Evolutionary conservation across 2,329 filamentous ascomycete species (phyloP).

Genomic region (Dendryphion nanum): DNA sequence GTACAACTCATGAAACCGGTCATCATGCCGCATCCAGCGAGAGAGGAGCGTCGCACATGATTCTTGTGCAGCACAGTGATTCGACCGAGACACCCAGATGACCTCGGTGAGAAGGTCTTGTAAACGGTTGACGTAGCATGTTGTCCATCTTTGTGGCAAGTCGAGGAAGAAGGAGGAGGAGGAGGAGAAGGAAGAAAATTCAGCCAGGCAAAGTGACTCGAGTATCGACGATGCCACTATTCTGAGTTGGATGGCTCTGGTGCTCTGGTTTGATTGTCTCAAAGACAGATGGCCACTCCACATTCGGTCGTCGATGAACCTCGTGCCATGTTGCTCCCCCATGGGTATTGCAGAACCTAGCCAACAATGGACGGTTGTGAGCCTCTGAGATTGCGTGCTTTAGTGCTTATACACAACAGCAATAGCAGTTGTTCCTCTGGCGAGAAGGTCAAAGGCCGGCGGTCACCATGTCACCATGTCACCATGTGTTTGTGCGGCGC

Average conservation of each 20-base stretch:
- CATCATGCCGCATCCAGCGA: constrained; percentile 31
- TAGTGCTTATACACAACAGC: too few species aligned
- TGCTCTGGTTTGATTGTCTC: too few species aligned
- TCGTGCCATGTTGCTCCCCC: constrained; percentile 18
- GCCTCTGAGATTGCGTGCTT: neutral
- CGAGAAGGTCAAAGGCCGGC: too few species aligned
- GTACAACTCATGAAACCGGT: constrained; percentile 42
- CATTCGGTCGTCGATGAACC: constrained; percentile 12
- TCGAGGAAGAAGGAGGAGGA: constrained; percentile 10
- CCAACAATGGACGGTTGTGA: constrained; percentile 1
- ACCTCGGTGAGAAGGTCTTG: constrained; percentile 32
- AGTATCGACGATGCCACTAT: constrained; percentile 9
- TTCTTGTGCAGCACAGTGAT: constrained; percentile 32
- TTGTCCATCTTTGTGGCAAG: constrained; percentile 2
- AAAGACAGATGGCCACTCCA: too few species aligned
- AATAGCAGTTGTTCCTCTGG: too few species aligned
- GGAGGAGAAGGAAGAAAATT: constrained; percentile 18
- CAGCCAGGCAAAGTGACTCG: constrained; percentile 8
- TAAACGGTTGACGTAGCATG: constrained; percentile 28
- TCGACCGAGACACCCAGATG: constrained; percentile 31
- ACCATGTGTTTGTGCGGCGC: too few species aligned
- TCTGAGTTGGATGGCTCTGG: too few species aligned
- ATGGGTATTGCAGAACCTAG: constrained; percentile 3
- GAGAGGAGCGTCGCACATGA: constrained; percentile 35
- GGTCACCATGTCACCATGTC: too few species aligned